Conservation (phyloP, 2,329 filamentous ascomycete genomes). For the Penicillium rolfsii region DNA sequence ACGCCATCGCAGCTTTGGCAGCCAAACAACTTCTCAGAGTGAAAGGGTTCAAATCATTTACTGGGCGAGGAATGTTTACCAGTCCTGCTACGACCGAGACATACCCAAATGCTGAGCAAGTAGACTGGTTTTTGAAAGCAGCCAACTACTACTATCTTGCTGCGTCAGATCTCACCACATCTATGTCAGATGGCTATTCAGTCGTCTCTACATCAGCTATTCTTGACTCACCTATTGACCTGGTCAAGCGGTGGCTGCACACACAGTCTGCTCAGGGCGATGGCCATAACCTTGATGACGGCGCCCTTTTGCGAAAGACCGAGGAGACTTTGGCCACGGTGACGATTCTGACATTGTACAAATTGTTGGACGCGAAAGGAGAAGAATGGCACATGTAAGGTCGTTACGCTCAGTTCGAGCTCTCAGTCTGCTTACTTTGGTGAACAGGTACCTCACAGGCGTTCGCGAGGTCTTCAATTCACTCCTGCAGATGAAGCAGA, state of each 20-base stretch:
- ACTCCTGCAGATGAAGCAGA: slow-evolving; percentile 40
- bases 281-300: slow-evolving; percentile 15
- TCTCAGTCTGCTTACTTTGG: not conserved
- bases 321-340: slow-evolving; percentile 65
- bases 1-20: slow-evolving; percentile 43
- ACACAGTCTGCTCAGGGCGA: slow-evolving; percentile 20
- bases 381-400: slow-evolving; percentile 59
- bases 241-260: slow-evolving; percentile 31
- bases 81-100: slow-evolving; percentile 56
- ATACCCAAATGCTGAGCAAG: slow-evolving; percentile 51
- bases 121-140: slow-evolving; percentile 64
- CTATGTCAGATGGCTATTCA: slow-evolving; percentile 38
- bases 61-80: slow-evolving; percentile 32
- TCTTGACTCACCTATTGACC: slow-evolving; percentile 37
- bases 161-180: slow-evolving; percentile 53
- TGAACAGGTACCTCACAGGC: slow-evolving; percentile 60
- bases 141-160: slow-evolving; percentile 64
- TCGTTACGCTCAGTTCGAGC: not conserved
- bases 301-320: slow-evolving; percentile 47
- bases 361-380: slow-evolving; percentile 64
- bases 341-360: slow-evolving; percentile 65
- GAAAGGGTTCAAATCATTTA: slow-evolving; percentile 33
- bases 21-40: slow-evolving; percentile 46
- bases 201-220: slow-evolving; percentile 36
- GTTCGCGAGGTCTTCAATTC: slow-evolving; percentile 60